A percentile compares a stretch with the other conserved stretches of the same genome.
Conservation (phyloP, 257 asterid species). For the Fraxinus pennsylvanica region DNA sequence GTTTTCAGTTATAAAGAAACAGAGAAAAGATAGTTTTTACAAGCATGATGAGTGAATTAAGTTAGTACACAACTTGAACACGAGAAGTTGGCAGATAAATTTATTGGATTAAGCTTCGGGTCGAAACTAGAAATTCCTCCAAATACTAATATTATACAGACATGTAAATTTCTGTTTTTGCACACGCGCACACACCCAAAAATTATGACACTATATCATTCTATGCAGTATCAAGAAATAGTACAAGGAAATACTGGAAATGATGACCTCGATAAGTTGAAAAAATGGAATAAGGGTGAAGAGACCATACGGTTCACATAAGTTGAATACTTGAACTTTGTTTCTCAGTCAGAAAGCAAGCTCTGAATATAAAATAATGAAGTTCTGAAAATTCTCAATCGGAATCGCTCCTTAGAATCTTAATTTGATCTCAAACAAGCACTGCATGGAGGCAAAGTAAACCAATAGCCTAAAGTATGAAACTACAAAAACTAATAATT, state of each 20-base stretch:
- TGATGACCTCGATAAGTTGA: neutral
- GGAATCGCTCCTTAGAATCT: neutral
- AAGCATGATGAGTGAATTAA: too few relatives aligned
- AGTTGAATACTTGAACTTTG: neutral
- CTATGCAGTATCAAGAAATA: neutral
- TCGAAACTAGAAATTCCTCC: neutral
- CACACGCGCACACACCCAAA: too few relatives aligned
- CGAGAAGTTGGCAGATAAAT: too few relatives aligned
- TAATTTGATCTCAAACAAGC: constrained; percentile 26
- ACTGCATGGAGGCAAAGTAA: constrained; percentile 36
- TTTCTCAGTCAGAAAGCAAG: neutral
- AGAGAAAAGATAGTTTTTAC: too few relatives aligned
- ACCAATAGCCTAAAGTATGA: constrained; percentile 34
- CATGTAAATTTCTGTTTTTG: too few relatives aligned
- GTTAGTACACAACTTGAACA: too few relatives aligned
- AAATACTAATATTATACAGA: neutral
- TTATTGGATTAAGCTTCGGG: too few relatives aligned
- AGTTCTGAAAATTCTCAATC: neutral
- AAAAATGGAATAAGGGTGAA: neutral
- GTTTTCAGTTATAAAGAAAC: too few relatives aligned
- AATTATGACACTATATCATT: neutral
- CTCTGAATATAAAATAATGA: neutral
- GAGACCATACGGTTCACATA: neutral
- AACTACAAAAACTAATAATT: constrained; percentile 30
- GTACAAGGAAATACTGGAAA: neutral